Evolutionary conservation across 2,329 filamentous ascomycete species (phyloP).

Genomic region (Monilinia aucupariae): DNA sequence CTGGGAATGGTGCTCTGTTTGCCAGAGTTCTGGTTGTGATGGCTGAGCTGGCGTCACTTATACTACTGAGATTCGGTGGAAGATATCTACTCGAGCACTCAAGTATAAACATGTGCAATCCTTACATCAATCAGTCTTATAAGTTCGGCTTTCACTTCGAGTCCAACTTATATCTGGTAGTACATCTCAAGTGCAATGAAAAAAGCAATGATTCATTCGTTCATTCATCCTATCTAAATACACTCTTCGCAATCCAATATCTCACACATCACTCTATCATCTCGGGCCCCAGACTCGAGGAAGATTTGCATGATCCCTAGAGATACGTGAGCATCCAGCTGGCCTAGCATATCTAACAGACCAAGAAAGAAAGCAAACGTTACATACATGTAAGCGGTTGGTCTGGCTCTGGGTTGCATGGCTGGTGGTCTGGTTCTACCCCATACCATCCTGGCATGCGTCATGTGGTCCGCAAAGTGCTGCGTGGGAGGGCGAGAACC

Average conservation of each 20-base stretch:
- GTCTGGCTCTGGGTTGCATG: background rate
- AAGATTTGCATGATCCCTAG: background rate
- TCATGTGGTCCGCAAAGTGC: background rate
- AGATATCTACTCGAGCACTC: background rate
- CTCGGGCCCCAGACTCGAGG: background rate
- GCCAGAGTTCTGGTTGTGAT: background rate
- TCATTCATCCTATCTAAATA: background rate
- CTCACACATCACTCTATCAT: background rate
- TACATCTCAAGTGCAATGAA: background rate
- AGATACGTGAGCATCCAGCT: background rate
- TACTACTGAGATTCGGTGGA: background rate
- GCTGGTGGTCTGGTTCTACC: background rate
- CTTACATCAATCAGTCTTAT: background rate
- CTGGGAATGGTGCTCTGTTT: background rate
- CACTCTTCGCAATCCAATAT: background rate
- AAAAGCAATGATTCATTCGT: background rate
- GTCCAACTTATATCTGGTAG: background rate
- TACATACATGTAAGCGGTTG: background rate
- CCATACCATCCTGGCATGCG: background rate
- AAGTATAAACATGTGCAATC: too few species aligned
- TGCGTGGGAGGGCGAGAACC: background rate
- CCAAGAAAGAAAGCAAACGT: background rate
- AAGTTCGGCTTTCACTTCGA: background rate
- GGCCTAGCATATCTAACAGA: too few species aligned
- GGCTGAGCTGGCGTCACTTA: background rate